Evolutionary conservation across 2,329 filamentous ascomycete species (phyloP).

Genomic region (Trichoderma lentiforme): DNA sequence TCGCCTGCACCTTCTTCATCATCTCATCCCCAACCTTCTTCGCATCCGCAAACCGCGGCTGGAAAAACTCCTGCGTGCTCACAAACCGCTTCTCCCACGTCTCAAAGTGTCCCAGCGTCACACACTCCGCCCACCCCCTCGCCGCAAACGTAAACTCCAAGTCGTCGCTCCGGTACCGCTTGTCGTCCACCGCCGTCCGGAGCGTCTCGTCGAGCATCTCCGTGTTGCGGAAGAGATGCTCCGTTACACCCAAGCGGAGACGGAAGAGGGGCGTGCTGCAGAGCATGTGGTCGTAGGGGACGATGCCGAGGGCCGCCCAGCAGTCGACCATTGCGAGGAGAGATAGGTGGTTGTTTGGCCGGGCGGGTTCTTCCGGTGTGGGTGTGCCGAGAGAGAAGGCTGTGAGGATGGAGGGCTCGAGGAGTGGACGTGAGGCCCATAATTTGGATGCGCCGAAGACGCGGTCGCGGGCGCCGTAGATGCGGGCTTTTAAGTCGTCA

Average conservation of each 20-base stretch:
- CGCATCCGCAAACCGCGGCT: slow-evolving; percentile 83
- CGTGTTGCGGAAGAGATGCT: slow-evolving; percentile 86
- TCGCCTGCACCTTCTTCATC: slow-evolving; percentile 92
- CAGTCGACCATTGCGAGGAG: slow-evolving; percentile 97
- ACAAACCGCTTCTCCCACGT: slow-evolving; percentile 90
- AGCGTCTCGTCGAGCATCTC: slow-evolving; percentile 80
- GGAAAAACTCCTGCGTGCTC: slow-evolving; percentile 86
- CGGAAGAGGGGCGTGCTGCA: slow-evolving; percentile 97
- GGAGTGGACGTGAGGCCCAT: slow-evolving; percentile 62
- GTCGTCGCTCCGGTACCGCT: slow-evolving; percentile 91
- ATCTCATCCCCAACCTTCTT: slow-evolving; percentile 89
- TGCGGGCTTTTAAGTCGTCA: slow-evolving; percentile 68
- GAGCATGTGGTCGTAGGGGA: slow-evolving; percentile 99
- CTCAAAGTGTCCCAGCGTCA: slow-evolving; percentile 86
- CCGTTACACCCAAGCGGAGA: slow-evolving; percentile 93
- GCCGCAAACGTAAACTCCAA: slow-evolving; percentile 98
- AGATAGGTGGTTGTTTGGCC: slow-evolving; percentile 90
- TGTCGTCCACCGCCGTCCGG: slow-evolving; percentile 81
- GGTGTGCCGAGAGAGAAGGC: slow-evolving; percentile 79
- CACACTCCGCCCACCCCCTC: slow-evolving; percentile 91
- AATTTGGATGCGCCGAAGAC: slow-evolving; percentile 64
- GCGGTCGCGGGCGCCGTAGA: slow-evolving; percentile 62
- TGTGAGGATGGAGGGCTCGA: slow-evolving; percentile 82
- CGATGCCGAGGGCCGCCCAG: slow-evolving; percentile 90
- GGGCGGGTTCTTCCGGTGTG: slow-evolving; percentile 47